Base-by-base conservation (phyloP, 257 asterid genomes). In the Linaria vulgaris region DNA sequence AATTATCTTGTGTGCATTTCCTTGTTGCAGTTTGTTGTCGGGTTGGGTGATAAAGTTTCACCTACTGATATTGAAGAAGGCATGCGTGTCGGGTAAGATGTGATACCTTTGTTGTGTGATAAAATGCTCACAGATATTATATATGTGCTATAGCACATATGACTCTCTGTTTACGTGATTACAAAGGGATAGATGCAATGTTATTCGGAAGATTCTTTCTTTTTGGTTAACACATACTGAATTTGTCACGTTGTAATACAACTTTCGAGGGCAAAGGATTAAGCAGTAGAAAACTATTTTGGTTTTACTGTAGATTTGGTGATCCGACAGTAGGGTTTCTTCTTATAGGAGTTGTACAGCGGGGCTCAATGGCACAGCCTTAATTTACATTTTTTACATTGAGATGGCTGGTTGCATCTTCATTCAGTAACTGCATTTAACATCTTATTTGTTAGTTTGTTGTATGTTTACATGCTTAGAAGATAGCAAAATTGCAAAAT, bases 31-130 rank as follows among this genome's bases (percentile, higher is more conserved):
- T 91, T 91, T 71, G 98, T 91, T 74, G 98, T 91, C 61, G 98
- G 98, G 56, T 73, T 91, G 57, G 98, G 96, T 6, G 98, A 91
- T 74, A 91, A 91, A 79, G 98, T 88, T 61, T 91, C 98, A 51
- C 98, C 98, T 3, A 91, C 98, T 56, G 98, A 91, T 76, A 91
- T 91, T 71, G 98, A 88, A 83, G 98, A 91, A 80, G 96, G 98
- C 80, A 88, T 91, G 96, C 86, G 98, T 23, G 98, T 91, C 6
- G 98, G 97, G 97, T 90, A 69, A 55, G 95, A 34, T 34, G 5
- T 34, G 3, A 30, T 34, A 11, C 9, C 41, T 7, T 34, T 4
- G 41, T n/a, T 34, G 41, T 34, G 41, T 7, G 41, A 34, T 34
- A 7, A 34, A 34, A 4, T 34, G 5, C 1, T 4, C 34, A 34